Evolutionary conservation across 331 rosid species (phyloP).

Genomic region (Malus hybrid): DNA sequence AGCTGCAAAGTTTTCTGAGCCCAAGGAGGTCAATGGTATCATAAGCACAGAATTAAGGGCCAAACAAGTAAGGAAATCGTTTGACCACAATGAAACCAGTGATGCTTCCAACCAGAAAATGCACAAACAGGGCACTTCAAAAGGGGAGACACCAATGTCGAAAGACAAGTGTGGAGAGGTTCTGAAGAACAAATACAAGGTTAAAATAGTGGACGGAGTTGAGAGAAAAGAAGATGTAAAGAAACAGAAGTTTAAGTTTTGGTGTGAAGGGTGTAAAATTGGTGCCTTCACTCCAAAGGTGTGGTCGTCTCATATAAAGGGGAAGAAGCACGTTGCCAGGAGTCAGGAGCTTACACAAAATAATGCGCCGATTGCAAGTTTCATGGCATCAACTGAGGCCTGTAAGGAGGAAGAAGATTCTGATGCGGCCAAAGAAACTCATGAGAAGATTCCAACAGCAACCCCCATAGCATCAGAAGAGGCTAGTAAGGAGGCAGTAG

Average conservation of each 20-base stretch:
- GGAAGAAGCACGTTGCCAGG: slow-evolving; percentile 37
- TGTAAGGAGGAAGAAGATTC: slow-evolving; percentile 4
- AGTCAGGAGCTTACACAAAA: background rate
- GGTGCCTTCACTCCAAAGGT: slow-evolving; percentile 7
- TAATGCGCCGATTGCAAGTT: background rate
- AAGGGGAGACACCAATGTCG: slow-evolving; percentile 6
- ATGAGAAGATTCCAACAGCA: background rate
- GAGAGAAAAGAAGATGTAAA: background rate
- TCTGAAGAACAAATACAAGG: slow-evolving; percentile 3
- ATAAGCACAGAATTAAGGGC: slow-evolving; percentile 11
- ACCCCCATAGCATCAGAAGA: background rate
- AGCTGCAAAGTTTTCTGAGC: slow-evolving; percentile 4
- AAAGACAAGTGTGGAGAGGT: slow-evolving; percentile 6
- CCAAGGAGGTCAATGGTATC: background rate
- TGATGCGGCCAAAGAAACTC: slow-evolving; percentile 1
- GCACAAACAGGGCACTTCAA: background rate
- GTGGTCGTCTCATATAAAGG: slow-evolving; percentile 41
- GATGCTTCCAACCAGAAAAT: slow-evolving; percentile 3
- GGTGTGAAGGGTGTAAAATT: slow-evolving; percentile 48
- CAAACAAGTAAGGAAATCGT: background rate
- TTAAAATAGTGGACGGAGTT: background rate
- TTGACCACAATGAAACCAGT: background rate
- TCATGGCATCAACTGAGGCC: slow-evolving; percentile 5
- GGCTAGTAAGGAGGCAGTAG: background rate
- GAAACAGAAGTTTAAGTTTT: slow-evolving; percentile 13